Evolutionary conservation across 371 early-diverging fungal genomes (phyloP), one percentile per base, ranked within the genome.

Genomic region (Batkoa obscura): DNA sequence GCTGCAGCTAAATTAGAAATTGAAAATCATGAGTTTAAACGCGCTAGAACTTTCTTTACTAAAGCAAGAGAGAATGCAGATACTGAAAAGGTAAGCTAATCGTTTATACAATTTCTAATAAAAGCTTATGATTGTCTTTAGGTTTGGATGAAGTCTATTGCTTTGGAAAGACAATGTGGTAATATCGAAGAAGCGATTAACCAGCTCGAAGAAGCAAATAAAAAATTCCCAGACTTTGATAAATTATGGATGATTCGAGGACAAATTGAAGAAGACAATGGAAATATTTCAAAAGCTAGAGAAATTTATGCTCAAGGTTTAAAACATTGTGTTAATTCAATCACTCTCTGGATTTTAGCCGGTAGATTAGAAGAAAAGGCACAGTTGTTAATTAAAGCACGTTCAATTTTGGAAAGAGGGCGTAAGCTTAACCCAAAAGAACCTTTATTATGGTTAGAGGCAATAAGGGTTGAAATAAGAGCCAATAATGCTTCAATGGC

Each of bases 1-100:
- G 95, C 94, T 1, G 97, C 94, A 34, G 90, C 92, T 58, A 92
- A 92, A 65, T 78, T 96, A 13, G 95, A 94, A 67, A 83, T 83
- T 42, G 91, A 90, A 60, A 87, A 80, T 50, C 77, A 79, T 1
- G 84, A 90, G 64, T 78, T 78, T 61, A 77, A 75, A 3, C 80
- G 90, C 55, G 97, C 94, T 0, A 74, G 84, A 37, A 61, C 70
- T 35, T 64, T 95, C 8, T 64, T 95, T 35, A 72, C 76, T 52
- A 71, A 78, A 43, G 95, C 95, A 0, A 70, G 93, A 57, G 74
- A 77, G 36, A 66, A 78, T 51, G 78, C 78, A 13, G 78, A 76
- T 45, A 79, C 82, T 23, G 72, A 73, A 50, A 66, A 64, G 56
- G 61, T 60, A 50, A 50, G 34, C 33, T 10, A 9, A 31, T 13